These are phyloP conservation scores for Aspergillus bertholletiae DNA, from an alignment of 495 filamentous ascomycete genomes.

Conservation along the genomic window DNA sequence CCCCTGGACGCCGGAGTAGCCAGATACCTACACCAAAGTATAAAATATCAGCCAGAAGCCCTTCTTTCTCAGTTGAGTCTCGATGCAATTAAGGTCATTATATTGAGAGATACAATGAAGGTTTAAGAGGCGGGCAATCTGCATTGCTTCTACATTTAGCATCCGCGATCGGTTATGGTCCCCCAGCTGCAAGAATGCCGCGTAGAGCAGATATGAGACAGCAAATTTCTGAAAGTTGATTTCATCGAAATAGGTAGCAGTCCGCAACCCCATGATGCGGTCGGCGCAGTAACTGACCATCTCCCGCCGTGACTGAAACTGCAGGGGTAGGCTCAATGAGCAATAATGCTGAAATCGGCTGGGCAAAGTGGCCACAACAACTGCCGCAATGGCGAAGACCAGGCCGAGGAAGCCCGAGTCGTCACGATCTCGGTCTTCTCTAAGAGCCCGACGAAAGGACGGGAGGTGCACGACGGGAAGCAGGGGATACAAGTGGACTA, in stretches of 20 bases:
- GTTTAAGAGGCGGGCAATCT: conserved; percentile 22
- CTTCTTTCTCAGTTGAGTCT: conserved; percentile 39
- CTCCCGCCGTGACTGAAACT: conserved; percentile 17
- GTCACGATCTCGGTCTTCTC: conserved; percentile 11
- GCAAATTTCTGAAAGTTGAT: conserved; percentile 24
- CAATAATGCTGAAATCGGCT: conserved; percentile 15
- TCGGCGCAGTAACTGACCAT: conserved; percentile 18
- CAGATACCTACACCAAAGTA: conserved; percentile 16
- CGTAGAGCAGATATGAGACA: conserved; percentile 17
- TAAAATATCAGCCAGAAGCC: conserved; percentile 33
- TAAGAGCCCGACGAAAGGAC: conserved; percentile 12
- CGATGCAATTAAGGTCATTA: conserved; percentile 24
- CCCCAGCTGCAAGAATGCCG: conserved; percentile 18
- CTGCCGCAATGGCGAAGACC: conserved; percentile 14
- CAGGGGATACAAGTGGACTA: conserved; percentile 19
- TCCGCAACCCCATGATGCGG: conserved; percentile 11
- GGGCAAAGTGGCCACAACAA: conserved; percentile 21
- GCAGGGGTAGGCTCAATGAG: conserved; percentile 4
- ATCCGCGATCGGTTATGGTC: conserved; percentile 23
- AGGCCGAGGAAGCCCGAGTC: conserved; percentile 17
- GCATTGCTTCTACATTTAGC: conserved; percentile 21
- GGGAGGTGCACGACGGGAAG: conserved; percentile 22
- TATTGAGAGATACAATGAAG: conserved; percentile 16
- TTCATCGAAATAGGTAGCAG: conserved; percentile 17
- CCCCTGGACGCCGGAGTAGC: neutral